Base-by-base conservation (phyloP, 805 yeast genomes). In the Lipomyces spencermartinsiae region DNA sequence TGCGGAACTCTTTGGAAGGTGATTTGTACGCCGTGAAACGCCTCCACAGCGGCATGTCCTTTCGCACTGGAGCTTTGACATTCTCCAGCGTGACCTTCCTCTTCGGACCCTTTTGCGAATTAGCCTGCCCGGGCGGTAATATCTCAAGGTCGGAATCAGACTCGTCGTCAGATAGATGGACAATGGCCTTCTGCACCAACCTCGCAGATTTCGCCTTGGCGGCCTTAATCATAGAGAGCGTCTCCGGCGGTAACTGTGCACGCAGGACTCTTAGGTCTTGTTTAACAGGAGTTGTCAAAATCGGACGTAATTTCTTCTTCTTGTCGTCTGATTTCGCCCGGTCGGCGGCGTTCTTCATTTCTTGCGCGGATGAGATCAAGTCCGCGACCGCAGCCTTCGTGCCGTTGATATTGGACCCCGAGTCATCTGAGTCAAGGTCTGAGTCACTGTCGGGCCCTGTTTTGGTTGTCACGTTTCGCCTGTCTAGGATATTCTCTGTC, bases 131-230 rank as follows among this genome's bases (percentile, higher is more conserved):
- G 0, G 71, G 65, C 12, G 67, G 58, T 4, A 63, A 19, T 12
- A 66, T 62, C 55, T 66, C 69, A n/a, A 66, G 59, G 1, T 61
- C 68, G 9, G 51, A 34, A 29, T 58, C 61, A n/a, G 54, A 59
- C n/a, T 54, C 63, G 53, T 51, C 19, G 25, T 34, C 46, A 14
- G 62, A 49, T 22, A 39, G 25, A 33, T 16, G 59, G 35, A 19
- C 59, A 29, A 53, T 22, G 3, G 56, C 56, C 39, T n/a, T 34
- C 59, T 33, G 35, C 22, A 57, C n/a, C 14, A 59, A 39, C 29
- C 34, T 39, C 3, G 67, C 68, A 1, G 64, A 57, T 9, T 59
- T 58, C 34, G 56, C 58, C 46, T 58, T 49, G 6, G 64, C 68
- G n/a, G 43, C 35, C 53, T 39, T 53, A 16, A 64, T 46, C 46